These are phyloP conservation scores for Durusdinium trenchii DNA, from an alignment of 73 alveolate species.

Conservation along the genomic window DNA sequence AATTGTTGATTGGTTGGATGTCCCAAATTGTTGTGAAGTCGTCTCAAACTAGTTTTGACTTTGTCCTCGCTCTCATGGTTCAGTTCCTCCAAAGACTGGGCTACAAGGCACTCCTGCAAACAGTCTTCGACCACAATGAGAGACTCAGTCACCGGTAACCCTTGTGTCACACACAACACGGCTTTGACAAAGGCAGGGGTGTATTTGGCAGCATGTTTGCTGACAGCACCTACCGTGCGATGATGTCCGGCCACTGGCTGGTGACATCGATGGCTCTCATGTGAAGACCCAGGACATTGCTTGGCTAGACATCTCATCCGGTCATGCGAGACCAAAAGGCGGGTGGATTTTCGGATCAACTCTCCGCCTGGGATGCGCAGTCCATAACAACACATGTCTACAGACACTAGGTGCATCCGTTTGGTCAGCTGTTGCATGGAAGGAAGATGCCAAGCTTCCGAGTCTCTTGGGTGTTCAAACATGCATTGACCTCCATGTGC, in stretches of 20 bases:
- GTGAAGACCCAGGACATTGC: background rate
- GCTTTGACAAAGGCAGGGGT: conserved; percentile 8
- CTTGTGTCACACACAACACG: background rate
- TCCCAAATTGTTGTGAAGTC: too few relatives aligned
- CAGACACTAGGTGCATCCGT: background rate
- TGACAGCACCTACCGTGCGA: background rate
- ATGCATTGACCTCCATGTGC: background rate
- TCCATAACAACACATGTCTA: conserved; percentile 44
- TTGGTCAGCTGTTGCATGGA: too few relatives aligned
- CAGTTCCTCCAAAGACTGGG: background rate
- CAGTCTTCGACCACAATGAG: background rate
- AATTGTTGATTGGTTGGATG: too few relatives aligned
- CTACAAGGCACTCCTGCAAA: background rate
- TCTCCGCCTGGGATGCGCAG: background rate
- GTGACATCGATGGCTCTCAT: background rate
- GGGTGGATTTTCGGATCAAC: background rate
- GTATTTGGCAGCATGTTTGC: background rate
- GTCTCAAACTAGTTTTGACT: too few relatives aligned
- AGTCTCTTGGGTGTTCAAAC: background rate
- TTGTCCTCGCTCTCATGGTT: too few relatives aligned
- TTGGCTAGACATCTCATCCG: background rate
- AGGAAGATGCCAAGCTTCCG: background rate
- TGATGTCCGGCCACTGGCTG: background rate
- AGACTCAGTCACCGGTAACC: background rate
- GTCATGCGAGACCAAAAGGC: background rate